These are phyloP conservation scores for Hypomontagnella monticulosa DNA, from an alignment of 495 filamentous ascomycete species.

Conservation along the genomic window DNA sequence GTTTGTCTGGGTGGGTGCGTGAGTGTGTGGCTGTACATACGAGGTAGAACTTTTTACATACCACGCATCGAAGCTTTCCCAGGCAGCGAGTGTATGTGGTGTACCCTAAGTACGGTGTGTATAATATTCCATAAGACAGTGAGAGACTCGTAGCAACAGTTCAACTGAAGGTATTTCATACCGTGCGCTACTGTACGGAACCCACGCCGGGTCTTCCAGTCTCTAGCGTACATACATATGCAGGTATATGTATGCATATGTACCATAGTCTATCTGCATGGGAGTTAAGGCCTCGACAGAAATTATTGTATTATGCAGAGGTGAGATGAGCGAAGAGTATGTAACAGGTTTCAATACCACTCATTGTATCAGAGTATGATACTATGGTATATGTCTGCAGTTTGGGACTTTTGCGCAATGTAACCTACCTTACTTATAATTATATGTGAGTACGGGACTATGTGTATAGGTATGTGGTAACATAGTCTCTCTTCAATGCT, in stretches of 20 bases:
- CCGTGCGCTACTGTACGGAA: constrained; percentile 38
- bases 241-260: constrained; percentile 9
- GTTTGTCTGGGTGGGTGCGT: constrained; percentile 38
- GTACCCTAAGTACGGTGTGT: constrained; percentile 16
- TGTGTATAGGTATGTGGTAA: not conserved
- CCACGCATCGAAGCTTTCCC: not conserved
- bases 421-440: constrained; percentile 18
- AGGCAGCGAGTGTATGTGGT: constrained; percentile 7
- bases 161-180: constrained; percentile 19
- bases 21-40: constrained; percentile 36
- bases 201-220: constrained; percentile 29
- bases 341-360: constrained; percentile 31
- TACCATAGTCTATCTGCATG: constrained; percentile 28
- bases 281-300: constrained; percentile 27
- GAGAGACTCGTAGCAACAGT: constrained; percentile 7
- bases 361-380: constrained; percentile 30
- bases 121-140: constrained; percentile 13
- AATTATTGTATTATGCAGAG: constrained; percentile 2
- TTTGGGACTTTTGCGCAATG: constrained; percentile 36
- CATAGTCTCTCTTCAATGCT: not conserved
- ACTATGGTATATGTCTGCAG: constrained; percentile 11
- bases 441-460: not conserved
- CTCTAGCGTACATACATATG: constrained; percentile 12
- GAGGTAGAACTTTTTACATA: constrained; percentile 6
- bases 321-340: constrained; percentile 15